Base-by-base conservation (phyloP, 345 rosid species). In the Odontarrhena argentea region DNA sequence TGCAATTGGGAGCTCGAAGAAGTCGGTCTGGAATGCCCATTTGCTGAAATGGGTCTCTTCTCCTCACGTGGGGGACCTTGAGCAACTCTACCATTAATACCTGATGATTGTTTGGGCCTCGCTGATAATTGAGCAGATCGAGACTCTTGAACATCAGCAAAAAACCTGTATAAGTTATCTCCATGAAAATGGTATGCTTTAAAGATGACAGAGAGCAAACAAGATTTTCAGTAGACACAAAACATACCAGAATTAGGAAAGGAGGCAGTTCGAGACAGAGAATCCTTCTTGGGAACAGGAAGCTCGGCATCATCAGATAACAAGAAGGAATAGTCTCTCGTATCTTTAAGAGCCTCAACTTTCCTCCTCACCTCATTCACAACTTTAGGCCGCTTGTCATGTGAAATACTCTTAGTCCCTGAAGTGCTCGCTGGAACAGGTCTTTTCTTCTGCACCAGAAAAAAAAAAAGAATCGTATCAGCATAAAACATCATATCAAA, bases 261-360 rank as follows among this genome's bases (percentile, higher is more conserved):
- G 41, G 80, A 58, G 55, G 66, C 68, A 65, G 59, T 79, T 54
- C 69, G 83, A 30, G 83, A 51, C 6, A 69, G 66, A 70, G 86
- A 71, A n/a, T 75, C 83, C 75, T 73, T 87, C n/a, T 77, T 57
- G 36, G 87, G 71, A 63, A 80, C 87, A 58, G 97, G 88, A 64
- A 79, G 81, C 44, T 80, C 85, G 6, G 80, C 87, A 66, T 91
- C 96, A 57, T 94, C 93, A 8, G 91, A 79, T 13, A 85, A 74
- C 47, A 94, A 80, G 64, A 91, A 94, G 15, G 99, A 94, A 80
- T 94, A 94, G 72, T 94, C 99, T 75, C 97, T 81, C 4, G 87
- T 81, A 53, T 75, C 83, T 78, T 87, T 94, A 13, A 91, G 81
- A 50, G 84, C 78, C 67, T 88, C 86, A 60, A 76, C 96, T 80